Percentiles rank a stretch among this genome's conserved stretches.
Evolutionary conservation across 306 rosid species (phyloP).

Genomic region (Trifolium subterraneum): DNA sequence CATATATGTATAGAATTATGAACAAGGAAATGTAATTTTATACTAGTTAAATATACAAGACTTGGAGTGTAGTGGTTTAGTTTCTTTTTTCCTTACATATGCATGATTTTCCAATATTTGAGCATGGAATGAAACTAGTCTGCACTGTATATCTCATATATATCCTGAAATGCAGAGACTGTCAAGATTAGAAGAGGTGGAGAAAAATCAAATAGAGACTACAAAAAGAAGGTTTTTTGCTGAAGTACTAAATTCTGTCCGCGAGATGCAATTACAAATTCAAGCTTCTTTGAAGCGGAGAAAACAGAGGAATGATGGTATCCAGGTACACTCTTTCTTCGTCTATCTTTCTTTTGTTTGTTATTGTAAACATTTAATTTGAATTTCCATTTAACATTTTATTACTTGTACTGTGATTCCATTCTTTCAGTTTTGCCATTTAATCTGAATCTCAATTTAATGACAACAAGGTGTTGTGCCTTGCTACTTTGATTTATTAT

Average conservation of each 20-base stretch:
- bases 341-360: slow-evolving; percentile 22
- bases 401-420: neutral
- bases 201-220: slow-evolving; percentile 82
- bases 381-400: neutral
- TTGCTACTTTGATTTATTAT: neutral
- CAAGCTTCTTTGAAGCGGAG: slow-evolving; percentile 93
- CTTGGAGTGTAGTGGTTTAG: slow-evolving; percentile 5
- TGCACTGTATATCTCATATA: slow-evolving; percentile 42
- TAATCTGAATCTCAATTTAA: neutral
- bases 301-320: slow-evolving; percentile 87
- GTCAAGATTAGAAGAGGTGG: slow-evolving; percentile 89
- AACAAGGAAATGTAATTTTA: slow-evolving; percentile 18
- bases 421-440: neutral
- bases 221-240: slow-evolving; percentile 91
- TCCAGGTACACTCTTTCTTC: slow-evolving; percentile 62
- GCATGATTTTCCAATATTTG: slow-evolving; percentile 35
- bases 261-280: slow-evolving; percentile 93
- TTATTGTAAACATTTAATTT: neutral
- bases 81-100: slow-evolving; percentile 25
- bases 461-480: neutral
- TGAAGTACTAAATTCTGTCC: slow-evolving; percentile 88
- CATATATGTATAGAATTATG: slow-evolving; percentile 10
- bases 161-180: slow-evolving; percentile 74
- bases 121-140: slow-evolving; percentile 25
- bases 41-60: slow-evolving; percentile 23